phyloP scores from a whole-genome alignment of 345 rosid genomes.

The Syzygium oleosum region DNA sequence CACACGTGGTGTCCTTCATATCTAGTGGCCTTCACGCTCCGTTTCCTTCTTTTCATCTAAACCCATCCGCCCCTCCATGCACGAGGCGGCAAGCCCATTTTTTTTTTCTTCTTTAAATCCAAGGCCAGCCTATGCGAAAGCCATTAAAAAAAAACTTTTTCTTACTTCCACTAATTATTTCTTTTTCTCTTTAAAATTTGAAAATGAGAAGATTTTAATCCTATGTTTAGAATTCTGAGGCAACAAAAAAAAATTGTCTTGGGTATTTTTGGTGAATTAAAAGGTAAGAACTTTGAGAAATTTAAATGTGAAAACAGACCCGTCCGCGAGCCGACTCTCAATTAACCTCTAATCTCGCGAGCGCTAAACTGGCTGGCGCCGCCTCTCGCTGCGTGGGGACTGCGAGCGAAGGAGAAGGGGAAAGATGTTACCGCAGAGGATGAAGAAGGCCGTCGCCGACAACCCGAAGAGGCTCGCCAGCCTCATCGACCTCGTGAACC shows the following conservation, averaged over 20 bases:
- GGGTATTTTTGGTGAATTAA: neutral
- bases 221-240: neutral
- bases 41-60: too few relatives aligned
- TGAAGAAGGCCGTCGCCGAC: slow-evolving; percentile 60
- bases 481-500: slow-evolving; percentile 82
- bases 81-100: too few relatives aligned
- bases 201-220: neutral
- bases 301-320: accelerated
- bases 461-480: slow-evolving; percentile 80
- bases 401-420: neutral
- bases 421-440: slow-evolving; percentile 61
- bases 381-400: neutral
- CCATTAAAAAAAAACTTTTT: neutral
- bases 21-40: neutral
- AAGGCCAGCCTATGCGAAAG: neutral
- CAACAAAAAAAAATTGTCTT: neutral
- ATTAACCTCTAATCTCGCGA: neutral
- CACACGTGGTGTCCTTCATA: accelerated
- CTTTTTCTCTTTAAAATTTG: neutral
- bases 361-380: neutral
- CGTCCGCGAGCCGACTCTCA: neutral
- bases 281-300: neutral
- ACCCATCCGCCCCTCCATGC: too few relatives aligned
- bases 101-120: too few relatives aligned
- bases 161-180: neutral